phyloP scores from a whole-genome alignment of 2,329 filamentous ascomycete genomes.

The Aspergillus novofumigatus region DNA sequence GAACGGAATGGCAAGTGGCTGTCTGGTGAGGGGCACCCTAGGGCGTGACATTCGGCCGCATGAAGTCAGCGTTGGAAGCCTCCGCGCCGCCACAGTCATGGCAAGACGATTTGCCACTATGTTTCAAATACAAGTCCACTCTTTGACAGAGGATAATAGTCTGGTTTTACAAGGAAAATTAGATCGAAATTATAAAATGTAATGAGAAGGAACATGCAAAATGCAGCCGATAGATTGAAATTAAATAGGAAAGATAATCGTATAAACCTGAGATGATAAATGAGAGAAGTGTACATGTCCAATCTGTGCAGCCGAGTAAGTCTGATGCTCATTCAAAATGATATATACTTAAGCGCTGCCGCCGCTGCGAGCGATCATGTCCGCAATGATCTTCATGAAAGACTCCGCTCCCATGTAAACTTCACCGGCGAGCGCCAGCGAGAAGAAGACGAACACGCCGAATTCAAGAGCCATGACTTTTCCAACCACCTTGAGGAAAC shows the following conservation, averaged over 20 bases:
- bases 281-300: background rate
- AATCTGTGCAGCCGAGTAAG: background rate
- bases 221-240: background rate
- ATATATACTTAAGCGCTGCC: background rate
- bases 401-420: conserved; percentile 41
- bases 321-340: background rate
- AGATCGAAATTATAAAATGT: background rate
- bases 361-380: conserved; percentile 2
- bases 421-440: conserved; percentile 51
- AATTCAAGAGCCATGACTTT: conserved; percentile 63
- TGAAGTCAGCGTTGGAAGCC: background rate
- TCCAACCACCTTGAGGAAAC: conserved; percentile 69
- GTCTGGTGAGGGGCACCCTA: background rate
- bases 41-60: background rate
- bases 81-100: background rate
- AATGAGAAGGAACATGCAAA: background rate
- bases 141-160: background rate
- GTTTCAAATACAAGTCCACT: background rate
- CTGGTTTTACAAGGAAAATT: background rate
- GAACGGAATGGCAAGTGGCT: background rate
- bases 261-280: background rate
- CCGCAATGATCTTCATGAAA: conserved; percentile 13
- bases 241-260: background rate
- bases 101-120: background rate
- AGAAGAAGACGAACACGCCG: conserved; percentile 46